Base-by-base conservation (phyloP, 1,284 basidiomycete species). In the Cryptococcus sp. region DNA sequence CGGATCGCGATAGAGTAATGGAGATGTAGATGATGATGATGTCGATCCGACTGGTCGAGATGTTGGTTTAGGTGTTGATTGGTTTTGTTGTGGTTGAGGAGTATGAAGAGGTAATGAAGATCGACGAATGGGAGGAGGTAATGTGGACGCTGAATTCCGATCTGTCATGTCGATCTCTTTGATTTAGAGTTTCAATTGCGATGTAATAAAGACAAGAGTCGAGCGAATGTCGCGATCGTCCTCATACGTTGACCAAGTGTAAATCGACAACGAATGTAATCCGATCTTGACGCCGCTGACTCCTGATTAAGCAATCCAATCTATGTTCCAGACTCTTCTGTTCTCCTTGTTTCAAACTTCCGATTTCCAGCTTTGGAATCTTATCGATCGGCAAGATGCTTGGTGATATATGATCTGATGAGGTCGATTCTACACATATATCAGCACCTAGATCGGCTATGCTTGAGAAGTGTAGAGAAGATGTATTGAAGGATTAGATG, bases 151-250 rank as follows among this genome's bases (percentile, higher is more conserved):
- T 16, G 32, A 9, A 34, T 34, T 34, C 32, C 32, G 32, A 34
- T 34, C 32, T 16, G 53, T 40, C 48, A 46, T 31, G 53, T 44
- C 36, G 49, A 55, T 49, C 52, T 46, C 16, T 46, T n/a, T 4
- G 19, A 19, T 44, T 49, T 45, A 14, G 5, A 25, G 18, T 22
- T 9, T 19, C 37, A 37, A n/a, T 9, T 9, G n/a, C n/a, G 32
- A 16, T 34, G 9, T 16, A 16, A 34, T 16, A 34, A 34, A 9
- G 32, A 34, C 32, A 16, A 34, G 32, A 16, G 32, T 34, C 32
- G 32, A 34, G 32, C 9, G n/a, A n/a, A n/a, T n/a, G n/a, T n/a
- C n/a, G n/a, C n/a, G n/a, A n/a, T n/a, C n/a, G n/a, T n/a, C n/a
- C n/a, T n/a, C n/a, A n/a, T n/a, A n/a, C n/a, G n/a, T n/a, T n/a